Percentiles rank a stretch among this genome's conserved stretches.
Evolutionary conservation across 805 yeast species (phyloP).

Genomic region (Zygosaccharomyces siamensis): DNA sequence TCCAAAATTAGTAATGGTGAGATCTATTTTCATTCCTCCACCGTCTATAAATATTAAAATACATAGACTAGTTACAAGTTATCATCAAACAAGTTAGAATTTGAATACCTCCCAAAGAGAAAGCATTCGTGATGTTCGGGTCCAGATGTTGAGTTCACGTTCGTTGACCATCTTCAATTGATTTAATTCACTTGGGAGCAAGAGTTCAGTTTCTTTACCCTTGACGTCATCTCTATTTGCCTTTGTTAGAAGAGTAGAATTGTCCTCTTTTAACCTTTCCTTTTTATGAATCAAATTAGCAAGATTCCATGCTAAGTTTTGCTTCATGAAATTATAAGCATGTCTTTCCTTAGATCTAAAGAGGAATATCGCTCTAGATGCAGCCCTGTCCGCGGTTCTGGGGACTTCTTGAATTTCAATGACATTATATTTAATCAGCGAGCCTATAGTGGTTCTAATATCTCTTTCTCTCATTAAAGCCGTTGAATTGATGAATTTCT

Average conservation of each 20-base stretch:
- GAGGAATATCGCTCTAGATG: conserved; percentile 78
- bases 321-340: conserved; percentile 44
- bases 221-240: conserved; percentile 86
- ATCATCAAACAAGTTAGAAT: conserved; percentile 17
- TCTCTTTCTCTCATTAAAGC: conserved; percentile 75
- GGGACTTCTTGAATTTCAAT: conserved; percentile 93
- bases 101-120: conserved; percentile 54
- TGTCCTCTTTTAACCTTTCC: conserved; percentile 51
- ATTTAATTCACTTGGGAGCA: conserved; percentile 69
- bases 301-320: conserved; percentile 44
- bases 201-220: conserved; percentile 69
- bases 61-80: conserved; percentile 1
- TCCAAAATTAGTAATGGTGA: background rate
- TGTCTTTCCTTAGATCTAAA: conserved; percentile 64
- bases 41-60: conserved; percentile 1
- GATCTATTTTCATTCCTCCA: background rate
- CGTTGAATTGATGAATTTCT: conserved; percentile 68
- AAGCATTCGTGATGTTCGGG: conserved; percentile 51
- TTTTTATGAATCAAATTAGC: conserved; percentile 48
- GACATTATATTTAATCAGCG: conserved; percentile 62
- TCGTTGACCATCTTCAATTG: conserved; percentile 60
- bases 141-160: conserved; percentile 50
- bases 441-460: conserved; percentile 65
- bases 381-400: conserved; percentile 84
- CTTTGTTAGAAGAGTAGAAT: conserved; percentile 67